Evolutionary conservation across 2,329 filamentous ascomycete genomes (phyloP).

Genomic region (Venturia pyrina): DNA sequence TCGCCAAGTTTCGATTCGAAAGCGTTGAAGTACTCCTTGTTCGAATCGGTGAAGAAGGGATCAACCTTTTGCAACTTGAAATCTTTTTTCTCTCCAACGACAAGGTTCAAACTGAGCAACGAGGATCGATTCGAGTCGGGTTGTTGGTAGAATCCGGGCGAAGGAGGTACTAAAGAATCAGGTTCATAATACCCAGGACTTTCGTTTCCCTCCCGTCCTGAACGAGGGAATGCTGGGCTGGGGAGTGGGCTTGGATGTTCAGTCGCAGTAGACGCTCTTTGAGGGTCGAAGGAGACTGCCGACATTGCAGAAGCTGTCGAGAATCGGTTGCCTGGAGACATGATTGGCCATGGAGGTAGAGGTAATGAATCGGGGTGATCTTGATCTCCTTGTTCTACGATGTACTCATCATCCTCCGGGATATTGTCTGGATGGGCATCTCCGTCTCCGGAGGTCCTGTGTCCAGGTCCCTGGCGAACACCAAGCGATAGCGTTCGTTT

Average conservation of each 20-base stretch:
- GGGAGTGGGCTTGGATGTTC: not conserved
- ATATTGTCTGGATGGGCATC: not conserved
- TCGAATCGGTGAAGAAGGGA: conserved; percentile 57
- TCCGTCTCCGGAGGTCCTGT: not conserved
- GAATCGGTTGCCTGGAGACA: not conserved
- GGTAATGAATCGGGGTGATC: not conserved
- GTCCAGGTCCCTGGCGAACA: conserved; percentile 1
- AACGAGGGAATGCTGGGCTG: not conserved
- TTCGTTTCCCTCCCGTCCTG: not conserved
- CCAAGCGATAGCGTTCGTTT: conserved; percentile 1
- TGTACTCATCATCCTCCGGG: not conserved
- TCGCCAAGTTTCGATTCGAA: conserved; percentile 48
- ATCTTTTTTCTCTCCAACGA: conserved; percentile 52
- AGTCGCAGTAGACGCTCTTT: not conserved
- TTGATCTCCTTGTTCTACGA: not conserved
- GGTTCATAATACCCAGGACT: not conserved
- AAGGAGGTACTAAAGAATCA: not conserved
- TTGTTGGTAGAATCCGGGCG: conserved; percentile 1
- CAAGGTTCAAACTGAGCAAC: conserved; percentile 40
- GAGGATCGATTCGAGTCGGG: conserved; percentile 16
- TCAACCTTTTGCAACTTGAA: conserved; percentile 56
- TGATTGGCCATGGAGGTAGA: not conserved
- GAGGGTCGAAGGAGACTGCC: conserved; percentile 2
- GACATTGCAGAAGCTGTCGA: conserved; percentile 7
- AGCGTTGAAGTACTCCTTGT: conserved; percentile 48